Percentiles rank a stretch among this genome's conserved stretches.
Conservation (phyloP, 257 asterid species). For the Echium plantagineum region DNA sequence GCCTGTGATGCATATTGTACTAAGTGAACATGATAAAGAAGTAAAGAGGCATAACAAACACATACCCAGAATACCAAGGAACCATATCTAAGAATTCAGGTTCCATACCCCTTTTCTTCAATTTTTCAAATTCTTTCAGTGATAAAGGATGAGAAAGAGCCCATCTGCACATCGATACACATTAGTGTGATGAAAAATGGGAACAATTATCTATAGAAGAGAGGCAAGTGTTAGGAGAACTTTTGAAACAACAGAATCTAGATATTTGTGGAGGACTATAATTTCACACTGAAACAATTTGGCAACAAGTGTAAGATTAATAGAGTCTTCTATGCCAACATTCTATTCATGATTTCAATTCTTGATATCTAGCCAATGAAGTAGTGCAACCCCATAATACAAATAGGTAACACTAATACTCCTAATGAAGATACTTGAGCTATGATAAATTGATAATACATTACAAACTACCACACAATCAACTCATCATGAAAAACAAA, state of each 20-base stretch:
- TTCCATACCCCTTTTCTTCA: slow-evolving; percentile 82
- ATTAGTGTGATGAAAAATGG: not conserved
- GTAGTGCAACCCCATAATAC: not conserved
- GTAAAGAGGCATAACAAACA: not conserved
- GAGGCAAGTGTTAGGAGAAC: not conserved
- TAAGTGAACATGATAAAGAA: not conserved
- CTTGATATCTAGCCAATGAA: too few relatives aligned
- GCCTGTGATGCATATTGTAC: not conserved
- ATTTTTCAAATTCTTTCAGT: slow-evolving; percentile 69
- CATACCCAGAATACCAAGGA: slow-evolving; percentile 99
- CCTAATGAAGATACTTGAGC: not conserved
- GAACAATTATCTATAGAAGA: not conserved
- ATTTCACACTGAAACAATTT: too few relatives aligned
- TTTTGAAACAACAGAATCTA: not conserved
- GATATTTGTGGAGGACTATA: too few relatives aligned
- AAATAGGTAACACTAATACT: not conserved
- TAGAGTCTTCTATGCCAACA: too few relatives aligned
- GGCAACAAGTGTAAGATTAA: too few relatives aligned
- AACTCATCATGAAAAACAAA: not conserved
- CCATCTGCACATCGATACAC: slow-evolving; percentile 53
- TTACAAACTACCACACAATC: not conserved
- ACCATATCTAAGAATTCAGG: slow-evolving; percentile 99
- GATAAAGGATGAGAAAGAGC: slow-evolving; percentile 95
- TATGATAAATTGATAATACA: not conserved
- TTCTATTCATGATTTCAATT: too few relatives aligned